Conservation (phyloP, 2,329 filamentous ascomycete species). For the Alternaria gaisen region DNA sequence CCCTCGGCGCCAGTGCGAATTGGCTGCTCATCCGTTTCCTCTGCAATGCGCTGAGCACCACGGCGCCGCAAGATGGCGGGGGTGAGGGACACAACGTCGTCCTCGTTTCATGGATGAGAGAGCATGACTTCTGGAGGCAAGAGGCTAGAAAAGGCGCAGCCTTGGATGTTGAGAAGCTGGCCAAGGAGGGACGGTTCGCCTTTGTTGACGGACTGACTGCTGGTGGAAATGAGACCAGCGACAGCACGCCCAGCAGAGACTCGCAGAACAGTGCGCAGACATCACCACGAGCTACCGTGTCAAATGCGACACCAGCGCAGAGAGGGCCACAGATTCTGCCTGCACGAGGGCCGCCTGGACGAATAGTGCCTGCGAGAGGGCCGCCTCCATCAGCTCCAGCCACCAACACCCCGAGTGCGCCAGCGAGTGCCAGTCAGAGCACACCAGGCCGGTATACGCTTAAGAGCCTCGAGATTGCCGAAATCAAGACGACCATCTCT, state of each 20-base stretch:
- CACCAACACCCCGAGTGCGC: neutral
- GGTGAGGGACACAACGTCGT: conserved; percentile 61
- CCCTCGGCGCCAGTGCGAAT: conserved; percentile 62
- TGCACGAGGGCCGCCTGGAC: conserved; percentile 28
- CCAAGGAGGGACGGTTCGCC: conserved; percentile 67
- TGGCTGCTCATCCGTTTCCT: conserved; percentile 66
- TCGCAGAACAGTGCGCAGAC: conserved; percentile 9
- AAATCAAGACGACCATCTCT: conserved; percentile 37
- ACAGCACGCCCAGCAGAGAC: conserved; percentile 1
- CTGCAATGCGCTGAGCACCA: conserved; percentile 54
- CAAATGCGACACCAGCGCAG: neutral
- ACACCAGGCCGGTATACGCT: conserved; percentile 32
- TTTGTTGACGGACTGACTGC: conserved; percentile 80
- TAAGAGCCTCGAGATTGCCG: conserved; percentile 35
- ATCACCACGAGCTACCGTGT: neutral
- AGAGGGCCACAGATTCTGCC: conserved; percentile 21
- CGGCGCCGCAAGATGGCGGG: conserved; percentile 37
- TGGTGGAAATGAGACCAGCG: conserved; percentile 50
- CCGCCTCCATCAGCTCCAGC: conserved; percentile 11
- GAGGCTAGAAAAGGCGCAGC: conserved; percentile 75
- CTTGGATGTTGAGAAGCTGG: conserved; percentile 72
- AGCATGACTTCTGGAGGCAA: conserved; percentile 79
- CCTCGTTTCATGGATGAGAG: conserved; percentile 83
- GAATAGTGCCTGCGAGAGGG: conserved; percentile 27
- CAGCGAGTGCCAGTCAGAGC: conserved; percentile 4